Evolutionary conservation across 1,284 basidiomycete species (phyloP).

Genomic region (Rhodofomes roseus): DNA sequence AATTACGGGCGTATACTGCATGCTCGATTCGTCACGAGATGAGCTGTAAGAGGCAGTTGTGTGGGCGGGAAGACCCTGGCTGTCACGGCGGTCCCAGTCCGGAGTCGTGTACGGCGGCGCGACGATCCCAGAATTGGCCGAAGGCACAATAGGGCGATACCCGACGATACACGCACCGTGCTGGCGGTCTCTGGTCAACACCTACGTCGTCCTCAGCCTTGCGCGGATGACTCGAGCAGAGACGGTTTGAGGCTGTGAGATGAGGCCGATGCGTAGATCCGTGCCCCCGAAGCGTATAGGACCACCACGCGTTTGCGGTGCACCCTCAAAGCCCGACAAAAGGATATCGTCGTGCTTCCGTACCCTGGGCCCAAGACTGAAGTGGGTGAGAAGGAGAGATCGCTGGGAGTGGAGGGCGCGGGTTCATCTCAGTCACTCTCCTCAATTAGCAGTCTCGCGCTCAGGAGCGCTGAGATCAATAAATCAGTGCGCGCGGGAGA

Average conservation of each 20-base stretch:
- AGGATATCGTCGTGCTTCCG: neutral
- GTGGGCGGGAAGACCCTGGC: neutral
- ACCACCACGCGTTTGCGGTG: neutral
- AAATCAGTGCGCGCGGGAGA: neutral
- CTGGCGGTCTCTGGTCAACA: neutral
- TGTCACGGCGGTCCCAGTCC: constrained; percentile 2
- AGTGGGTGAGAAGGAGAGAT: neutral
- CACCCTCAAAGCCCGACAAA: neutral
- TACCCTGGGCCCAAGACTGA: neutral
- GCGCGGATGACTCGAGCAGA: neutral
- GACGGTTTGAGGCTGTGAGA: constrained; percentile 1
- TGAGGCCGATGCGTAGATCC: neutral
- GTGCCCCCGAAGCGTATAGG: neutral
- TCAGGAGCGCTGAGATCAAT: neutral
- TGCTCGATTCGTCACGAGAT: neutral
- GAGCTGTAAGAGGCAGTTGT: neutral
- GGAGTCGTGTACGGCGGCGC: neutral
- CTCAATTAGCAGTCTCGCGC: neutral
- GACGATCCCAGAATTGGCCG: neutral
- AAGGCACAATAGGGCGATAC: neutral
- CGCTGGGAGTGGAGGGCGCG: neutral
- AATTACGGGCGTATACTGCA: constrained; percentile 21
- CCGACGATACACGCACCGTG: neutral
- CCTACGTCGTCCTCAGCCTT: neutral
- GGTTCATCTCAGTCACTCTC: neutral